Percentiles rank a stretch among this genome's conserved stretches.
Evolutionary conservation across 257 asterid species (phyloP).

Genomic region (Euphrasia confusa): DNA sequence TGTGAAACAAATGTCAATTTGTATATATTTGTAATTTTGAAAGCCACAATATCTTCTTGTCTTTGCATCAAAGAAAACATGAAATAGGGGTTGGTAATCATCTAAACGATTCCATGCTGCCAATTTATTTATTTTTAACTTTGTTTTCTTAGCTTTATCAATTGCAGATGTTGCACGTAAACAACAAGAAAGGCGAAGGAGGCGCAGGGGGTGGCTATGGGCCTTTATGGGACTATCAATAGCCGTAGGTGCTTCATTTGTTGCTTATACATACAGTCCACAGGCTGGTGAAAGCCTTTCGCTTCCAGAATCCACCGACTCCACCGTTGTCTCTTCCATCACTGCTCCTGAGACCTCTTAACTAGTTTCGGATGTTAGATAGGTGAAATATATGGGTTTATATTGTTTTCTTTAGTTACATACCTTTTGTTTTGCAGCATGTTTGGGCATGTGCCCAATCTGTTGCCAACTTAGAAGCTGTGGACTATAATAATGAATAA

Average conservation of each 20-base stretch:
- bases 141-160: not conserved
- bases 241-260: conserved; percentile 35
- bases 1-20: too few species aligned
- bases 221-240: conserved; percentile 41
- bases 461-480: too few species aligned
- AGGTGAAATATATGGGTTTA: too few species aligned
- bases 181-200: conserved; percentile 36
- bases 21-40: too few species aligned
- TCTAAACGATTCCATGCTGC: not conserved
- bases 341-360: not conserved
- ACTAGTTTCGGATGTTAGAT: too few species aligned
- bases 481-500: too few species aligned
- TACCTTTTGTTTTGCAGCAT: too few species aligned
- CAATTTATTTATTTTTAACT: not conserved
- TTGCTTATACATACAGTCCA: conserved; percentile 36
- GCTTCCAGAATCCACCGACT: not conserved
- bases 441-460: too few species aligned
- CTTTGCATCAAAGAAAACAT: not conserved
- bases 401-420: too few species aligned
- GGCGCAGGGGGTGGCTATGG: conserved; percentile 43
- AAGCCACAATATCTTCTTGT: too few species aligned
- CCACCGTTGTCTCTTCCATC: not conserved
- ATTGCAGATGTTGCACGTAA: conserved; percentile 43
- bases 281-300: not conserved
- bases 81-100: not conserved